Evolutionary conservation across 169 alveolate species (phyloP).

Genomic region (Blepharisma undulans): DNA sequence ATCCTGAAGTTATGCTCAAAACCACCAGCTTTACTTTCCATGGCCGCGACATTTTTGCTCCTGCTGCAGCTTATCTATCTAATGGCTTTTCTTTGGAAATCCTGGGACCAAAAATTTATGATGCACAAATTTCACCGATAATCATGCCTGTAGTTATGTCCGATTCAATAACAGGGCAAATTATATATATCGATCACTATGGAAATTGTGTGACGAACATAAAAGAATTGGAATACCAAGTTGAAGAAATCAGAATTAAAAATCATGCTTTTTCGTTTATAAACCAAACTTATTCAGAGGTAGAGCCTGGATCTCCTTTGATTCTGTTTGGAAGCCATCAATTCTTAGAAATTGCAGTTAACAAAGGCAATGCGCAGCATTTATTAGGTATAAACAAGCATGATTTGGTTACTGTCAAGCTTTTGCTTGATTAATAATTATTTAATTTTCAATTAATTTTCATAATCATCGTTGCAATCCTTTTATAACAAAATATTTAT

Average conservation of each 20-base stretch:
- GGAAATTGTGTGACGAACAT: conserved; percentile 23
- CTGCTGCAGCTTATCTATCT: conserved; percentile 18
- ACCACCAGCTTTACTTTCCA: not conserved
- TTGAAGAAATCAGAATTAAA: not conserved
- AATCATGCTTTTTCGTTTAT: not conserved
- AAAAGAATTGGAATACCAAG: not conserved
- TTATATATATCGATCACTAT: conserved; percentile 6
- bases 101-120: not conserved
- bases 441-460: no score
- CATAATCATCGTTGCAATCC: not conserved
- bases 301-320: not conserved
- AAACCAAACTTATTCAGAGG: not conserved
- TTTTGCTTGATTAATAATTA: not conserved
- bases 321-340: not conserved
- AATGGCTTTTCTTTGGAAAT: not conserved
- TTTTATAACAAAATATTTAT: no score
- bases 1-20: not conserved
- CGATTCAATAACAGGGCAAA: not conserved
- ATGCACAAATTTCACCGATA: not conserved
- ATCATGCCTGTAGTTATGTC: no score
- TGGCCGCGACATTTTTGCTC: conserved; percentile 37
- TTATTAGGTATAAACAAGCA: not conserved
- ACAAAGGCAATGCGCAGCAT: not conserved
- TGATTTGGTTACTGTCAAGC: not conserved
- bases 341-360: conserved; percentile 24